A percentile compares a stretch with the other conserved stretches of the same genome.
Conservation (phyloP, 78 protist species). For the Dictyostelium brefeldianum region DNA sequence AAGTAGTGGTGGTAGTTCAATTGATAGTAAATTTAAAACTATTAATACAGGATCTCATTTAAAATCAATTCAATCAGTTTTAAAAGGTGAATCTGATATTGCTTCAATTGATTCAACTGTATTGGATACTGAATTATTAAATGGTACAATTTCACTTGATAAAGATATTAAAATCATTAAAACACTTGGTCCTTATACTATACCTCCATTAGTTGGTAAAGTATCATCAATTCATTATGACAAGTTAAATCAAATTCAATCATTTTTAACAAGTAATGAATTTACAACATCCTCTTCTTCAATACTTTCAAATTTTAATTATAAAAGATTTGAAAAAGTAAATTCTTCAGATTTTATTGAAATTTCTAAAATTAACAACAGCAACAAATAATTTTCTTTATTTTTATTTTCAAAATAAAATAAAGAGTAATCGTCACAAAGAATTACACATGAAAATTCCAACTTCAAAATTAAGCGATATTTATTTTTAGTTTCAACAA, state of each 20-base stretch:
- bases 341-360: background rate
- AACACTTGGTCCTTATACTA: background rate
- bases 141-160: background rate
- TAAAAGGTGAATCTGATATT: background rate
- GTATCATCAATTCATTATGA: background rate
- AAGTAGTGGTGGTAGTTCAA: background rate
- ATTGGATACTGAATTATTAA: background rate
- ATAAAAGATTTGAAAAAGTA: background rate
- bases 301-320: background rate
- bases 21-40: background rate
- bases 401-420: no score
- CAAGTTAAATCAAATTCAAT: background rate
- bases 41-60: background rate
- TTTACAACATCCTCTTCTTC: background rate
- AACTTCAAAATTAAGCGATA: no score
- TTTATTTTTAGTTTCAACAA: no score
- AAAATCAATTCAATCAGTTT: background rate
- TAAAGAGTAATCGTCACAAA: no score
- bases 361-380: background rate
- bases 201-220: conserved; percentile 21
- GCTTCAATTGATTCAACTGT: conserved; percentile 19
- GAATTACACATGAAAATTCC: no score
- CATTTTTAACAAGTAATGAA: background rate
- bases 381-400: background rate
- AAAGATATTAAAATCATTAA: background rate